A percentile compares a stretch with the other conserved stretches of the same genome.
phyloP scores from a whole-genome alignment of 257 asterid genomes.

The Catharanthus roseus region DNA sequence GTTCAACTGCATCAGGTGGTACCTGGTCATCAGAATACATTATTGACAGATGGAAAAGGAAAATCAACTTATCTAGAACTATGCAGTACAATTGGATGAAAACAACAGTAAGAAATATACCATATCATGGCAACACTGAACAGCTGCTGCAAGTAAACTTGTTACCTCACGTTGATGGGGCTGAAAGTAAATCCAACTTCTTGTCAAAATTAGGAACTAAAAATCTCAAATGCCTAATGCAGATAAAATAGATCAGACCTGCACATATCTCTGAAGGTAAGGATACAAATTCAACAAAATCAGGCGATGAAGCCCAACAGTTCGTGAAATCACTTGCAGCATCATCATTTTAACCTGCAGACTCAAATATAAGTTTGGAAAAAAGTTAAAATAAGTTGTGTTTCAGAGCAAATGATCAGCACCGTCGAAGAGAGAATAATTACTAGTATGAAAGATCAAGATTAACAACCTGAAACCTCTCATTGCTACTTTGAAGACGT shows the following conservation, averaged over 20 bases:
- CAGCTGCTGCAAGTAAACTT: conserved; percentile 86
- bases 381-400: neutral
- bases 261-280: conserved; percentile 72
- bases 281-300: conserved; percentile 67
- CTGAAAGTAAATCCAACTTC: conserved; percentile 35
- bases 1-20: conserved; percentile 96
- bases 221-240: neutral
- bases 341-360: conserved; percentile 83
- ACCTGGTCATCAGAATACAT: conserved; percentile 45
- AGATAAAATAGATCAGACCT: conserved; percentile 43
- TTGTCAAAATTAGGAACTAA: conserved; percentile 12
- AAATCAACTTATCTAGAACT: conserved; percentile 2
- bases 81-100: neutral
- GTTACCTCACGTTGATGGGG: conserved; percentile 85
- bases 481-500: conserved; percentile 60
- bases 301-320: conserved; percentile 82
- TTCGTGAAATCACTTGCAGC: conserved; percentile 81
- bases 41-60: conserved; percentile 7
- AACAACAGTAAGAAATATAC: conserved; percentile 28
- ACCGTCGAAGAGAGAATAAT: neutral
- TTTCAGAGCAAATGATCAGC: neutral
- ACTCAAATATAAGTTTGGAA: conserved; percentile 7
- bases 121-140: conserved; percentile 99
- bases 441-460: conserved; percentile 5
- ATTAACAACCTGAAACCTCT: conserved; percentile 69